Evolutionary conservation across 2,329 filamentous ascomycete species (phyloP).

Genomic region (Colletotrichum plurivorum): DNA sequence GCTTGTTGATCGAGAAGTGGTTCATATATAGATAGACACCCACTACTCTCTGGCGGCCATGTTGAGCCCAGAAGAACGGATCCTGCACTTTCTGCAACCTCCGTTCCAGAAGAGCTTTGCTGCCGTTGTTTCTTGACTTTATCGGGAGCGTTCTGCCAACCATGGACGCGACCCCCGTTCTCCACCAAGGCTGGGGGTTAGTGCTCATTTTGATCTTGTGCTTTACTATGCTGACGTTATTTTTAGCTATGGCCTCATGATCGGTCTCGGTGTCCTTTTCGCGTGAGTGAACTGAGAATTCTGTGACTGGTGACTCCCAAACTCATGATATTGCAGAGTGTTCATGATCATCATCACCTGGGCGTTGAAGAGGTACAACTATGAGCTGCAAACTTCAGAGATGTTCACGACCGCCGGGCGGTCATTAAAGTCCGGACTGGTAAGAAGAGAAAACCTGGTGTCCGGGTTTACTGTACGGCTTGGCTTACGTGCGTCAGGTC

Average conservation of each 20-base stretch:
- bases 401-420: constrained; percentile 93
- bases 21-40: constrained; percentile 18
- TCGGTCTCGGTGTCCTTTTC: constrained; percentile 38
- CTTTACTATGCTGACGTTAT: no score
- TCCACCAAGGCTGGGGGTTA: constrained; percentile 41
- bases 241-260: constrained; percentile 40
- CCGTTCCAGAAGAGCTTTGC: background rate
- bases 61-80: no score
- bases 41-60: no score
- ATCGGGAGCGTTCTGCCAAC: background rate
- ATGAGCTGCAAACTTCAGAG: constrained; percentile 88
- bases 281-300: constrained; percentile 13
- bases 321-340: constrained; percentile 1
- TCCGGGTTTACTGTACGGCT: background rate
- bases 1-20: background rate
- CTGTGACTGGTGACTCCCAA: background rate
- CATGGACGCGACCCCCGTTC: constrained; percentile 38
- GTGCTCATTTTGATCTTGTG: no score
- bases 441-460: background rate
- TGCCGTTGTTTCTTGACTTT: background rate
- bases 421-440: constrained; percentile 89
- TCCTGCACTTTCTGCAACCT: background rate
- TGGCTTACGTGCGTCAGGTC: constrained; percentile 50
- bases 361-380: constrained; percentile 72
- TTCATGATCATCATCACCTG: constrained; percentile 74